These are phyloP conservation scores for Penicillium paxilli DNA, from an alignment of 495 filamentous ascomycete species.

Conservation along the genomic window DNA sequence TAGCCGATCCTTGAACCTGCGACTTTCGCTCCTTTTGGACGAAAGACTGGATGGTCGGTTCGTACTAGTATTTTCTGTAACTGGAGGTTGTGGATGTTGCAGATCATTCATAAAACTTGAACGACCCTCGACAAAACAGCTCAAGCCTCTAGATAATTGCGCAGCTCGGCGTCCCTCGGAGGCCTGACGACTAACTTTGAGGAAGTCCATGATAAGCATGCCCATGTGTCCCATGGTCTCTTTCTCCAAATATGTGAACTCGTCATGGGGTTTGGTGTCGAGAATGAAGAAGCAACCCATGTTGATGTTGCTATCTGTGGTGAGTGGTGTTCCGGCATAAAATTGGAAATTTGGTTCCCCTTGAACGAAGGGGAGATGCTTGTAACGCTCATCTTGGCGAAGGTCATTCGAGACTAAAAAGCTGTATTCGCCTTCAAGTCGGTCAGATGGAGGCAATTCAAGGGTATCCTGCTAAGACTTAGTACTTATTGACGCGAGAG, in stretches of 20 bases:
- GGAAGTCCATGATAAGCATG: conserved; percentile 59
- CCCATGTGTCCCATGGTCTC: conserved; percentile 47
- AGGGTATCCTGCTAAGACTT: conserved; percentile 21
- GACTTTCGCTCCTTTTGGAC: neutral
- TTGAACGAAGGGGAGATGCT: conserved; percentile 40
- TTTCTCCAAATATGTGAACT: conserved; percentile 32
- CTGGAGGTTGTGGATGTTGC: conserved; percentile 9
- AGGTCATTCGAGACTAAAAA: conserved; percentile 46
- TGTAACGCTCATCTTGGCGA: conserved; percentile 40
- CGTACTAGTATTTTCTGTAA: neutral
- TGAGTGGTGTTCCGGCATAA: conserved; percentile 54
- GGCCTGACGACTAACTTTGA: conserved; percentile 58
- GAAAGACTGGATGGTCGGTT: neutral
- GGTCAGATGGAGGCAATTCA: conserved; percentile 35
- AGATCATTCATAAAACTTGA: conserved; percentile 29
- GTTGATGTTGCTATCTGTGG: conserved; percentile 64
- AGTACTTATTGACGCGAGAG: neutral
- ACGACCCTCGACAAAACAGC: conserved; percentile 57
- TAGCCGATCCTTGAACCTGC: neutral
- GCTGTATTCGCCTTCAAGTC: conserved; percentile 17
- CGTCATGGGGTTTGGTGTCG: conserved; percentile 45
- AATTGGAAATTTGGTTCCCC: conserved; percentile 42
- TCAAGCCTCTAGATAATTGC: conserved; percentile 59
- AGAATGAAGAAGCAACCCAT: conserved; percentile 70
- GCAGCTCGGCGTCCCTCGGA: conserved; percentile 57